Conservation (phyloP, 1,139 yeast species). For the Blastobotrys aristatus region DNA sequence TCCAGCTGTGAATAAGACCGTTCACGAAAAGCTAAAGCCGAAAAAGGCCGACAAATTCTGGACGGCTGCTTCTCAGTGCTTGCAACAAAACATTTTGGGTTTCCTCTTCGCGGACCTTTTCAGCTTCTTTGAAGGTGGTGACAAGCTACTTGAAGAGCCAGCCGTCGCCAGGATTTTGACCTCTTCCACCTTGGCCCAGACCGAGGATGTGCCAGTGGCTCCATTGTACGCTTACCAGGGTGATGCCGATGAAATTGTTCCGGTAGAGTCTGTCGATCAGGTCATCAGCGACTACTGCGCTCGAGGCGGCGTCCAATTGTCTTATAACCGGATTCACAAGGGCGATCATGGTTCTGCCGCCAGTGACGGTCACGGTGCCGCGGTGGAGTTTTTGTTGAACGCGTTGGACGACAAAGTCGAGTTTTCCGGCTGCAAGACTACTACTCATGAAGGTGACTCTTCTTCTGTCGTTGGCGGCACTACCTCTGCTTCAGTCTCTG, state of each 20-base stretch:
- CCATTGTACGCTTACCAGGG: slow-evolving; percentile 32
- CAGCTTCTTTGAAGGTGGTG: slow-evolving; percentile 22
- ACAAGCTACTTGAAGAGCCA: slow-evolving; percentile 15
- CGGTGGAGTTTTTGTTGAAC: slow-evolving; percentile 3
- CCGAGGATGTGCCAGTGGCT: slow-evolving; percentile 20
- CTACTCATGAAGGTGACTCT: neutral
- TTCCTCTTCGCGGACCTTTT: slow-evolving; percentile 21
- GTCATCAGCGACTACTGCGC: slow-evolving; percentile 6
- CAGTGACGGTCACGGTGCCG: neutral
- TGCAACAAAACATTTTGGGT: slow-evolving; percentile 17
- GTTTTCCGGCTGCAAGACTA: neutral
- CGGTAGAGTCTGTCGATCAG: slow-evolving; percentile 22
- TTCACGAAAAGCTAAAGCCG: slow-evolving; percentile 16
- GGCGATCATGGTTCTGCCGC: slow-evolving; percentile 9
- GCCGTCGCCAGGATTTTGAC: slow-evolving; percentile 14
- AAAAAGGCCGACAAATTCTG: slow-evolving; percentile 15
- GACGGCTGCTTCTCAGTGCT: slow-evolving; percentile 18
- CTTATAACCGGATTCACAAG: slow-evolving; percentile 28
- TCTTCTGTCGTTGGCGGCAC: neutral
- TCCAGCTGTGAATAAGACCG: slow-evolving; percentile 18
- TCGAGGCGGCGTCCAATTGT: slow-evolving; percentile 13
- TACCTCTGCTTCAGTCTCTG: neutral
- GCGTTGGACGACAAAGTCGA: slow-evolving; percentile 4
- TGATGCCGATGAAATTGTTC: slow-evolving; percentile 27
- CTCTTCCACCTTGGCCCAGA: slow-evolving; percentile 21